Conservation (phyloP, 371 early-diverging fungal genomes). For the Mortierella sp. region DNA sequence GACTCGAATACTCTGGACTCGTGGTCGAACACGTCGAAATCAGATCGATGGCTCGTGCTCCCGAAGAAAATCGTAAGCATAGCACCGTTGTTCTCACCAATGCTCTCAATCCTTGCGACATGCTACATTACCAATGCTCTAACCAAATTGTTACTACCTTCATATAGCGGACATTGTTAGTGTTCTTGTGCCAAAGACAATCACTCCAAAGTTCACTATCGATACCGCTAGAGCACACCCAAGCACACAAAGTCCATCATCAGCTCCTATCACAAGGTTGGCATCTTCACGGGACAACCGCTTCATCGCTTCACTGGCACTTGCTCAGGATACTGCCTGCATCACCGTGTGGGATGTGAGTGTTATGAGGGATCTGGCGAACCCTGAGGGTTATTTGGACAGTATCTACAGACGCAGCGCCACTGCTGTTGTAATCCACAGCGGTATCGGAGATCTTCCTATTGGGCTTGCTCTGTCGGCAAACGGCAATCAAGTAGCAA, state of each 20-base stretch:
- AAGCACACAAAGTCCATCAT: neutral
- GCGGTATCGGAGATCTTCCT: slow-evolving; percentile 25
- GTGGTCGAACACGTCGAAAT: slow-evolving; percentile 43
- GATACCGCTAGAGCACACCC: slow-evolving; percentile 12
- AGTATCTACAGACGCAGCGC: slow-evolving; percentile 27
- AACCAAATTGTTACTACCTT: too few relatives aligned
- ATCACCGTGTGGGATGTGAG: slow-evolving; percentile 42
- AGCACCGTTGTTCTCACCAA: too few relatives aligned
- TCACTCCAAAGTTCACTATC: slow-evolving; percentile 21
- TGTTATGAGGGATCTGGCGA: slow-evolving; percentile 15
- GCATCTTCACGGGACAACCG: slow-evolving; percentile 20
- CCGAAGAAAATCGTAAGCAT: slow-evolving; percentile 11
- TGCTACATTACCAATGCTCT: too few relatives aligned
- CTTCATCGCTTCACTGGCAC: slow-evolving; percentile 33
- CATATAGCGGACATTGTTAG: too few relatives aligned
- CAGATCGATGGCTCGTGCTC: slow-evolving; percentile 14
- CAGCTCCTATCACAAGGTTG: slow-evolving; percentile 27
- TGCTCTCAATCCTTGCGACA: too few relatives aligned
- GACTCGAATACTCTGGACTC: slow-evolving; percentile 35
- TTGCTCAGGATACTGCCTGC: slow-evolving; percentile 15
- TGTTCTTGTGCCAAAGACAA: slow-evolving; percentile 20
- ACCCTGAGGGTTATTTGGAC: slow-evolving; percentile 6
- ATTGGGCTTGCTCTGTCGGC: slow-evolving; percentile 44
- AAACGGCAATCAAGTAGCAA: slow-evolving; percentile 32
- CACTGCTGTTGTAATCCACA: slow-evolving; percentile 2